A percentile compares a stretch with the other conserved stretches of the same genome.
phyloP scores from a whole-genome alignment of 768 basidiomycete genomes.

The Suillus bovinus region DNA sequence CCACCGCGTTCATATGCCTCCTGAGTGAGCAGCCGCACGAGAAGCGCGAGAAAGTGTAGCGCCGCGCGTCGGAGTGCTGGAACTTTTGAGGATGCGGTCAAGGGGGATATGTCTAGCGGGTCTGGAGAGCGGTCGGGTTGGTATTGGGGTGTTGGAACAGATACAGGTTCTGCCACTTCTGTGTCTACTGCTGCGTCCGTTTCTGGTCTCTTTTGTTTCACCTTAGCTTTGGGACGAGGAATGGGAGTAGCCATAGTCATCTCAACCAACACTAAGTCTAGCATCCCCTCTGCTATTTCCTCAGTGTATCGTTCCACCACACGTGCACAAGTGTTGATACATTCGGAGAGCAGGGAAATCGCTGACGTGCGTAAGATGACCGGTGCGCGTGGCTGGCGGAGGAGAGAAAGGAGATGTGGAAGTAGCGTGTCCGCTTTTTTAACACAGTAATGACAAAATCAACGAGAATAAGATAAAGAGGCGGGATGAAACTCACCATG shows the following conservation, averaged over 20 bases:
- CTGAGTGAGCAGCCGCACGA: conserved; percentile 62
- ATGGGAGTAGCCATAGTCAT: conserved; percentile 29
- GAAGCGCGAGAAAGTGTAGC: conserved; percentile 73
- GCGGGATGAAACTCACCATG: conserved; percentile 54
- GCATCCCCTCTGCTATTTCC: conserved; percentile 64
- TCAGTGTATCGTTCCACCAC: conserved; percentile 63
- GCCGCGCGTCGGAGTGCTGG: conserved; percentile 85
- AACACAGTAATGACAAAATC: conserved; percentile 5
- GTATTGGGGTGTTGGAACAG: conserved; percentile 39
- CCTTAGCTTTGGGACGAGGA: conserved; percentile 21
- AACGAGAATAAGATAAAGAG: background rate
- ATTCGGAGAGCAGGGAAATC: conserved; percentile 71
- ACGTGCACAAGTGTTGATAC: conserved; percentile 61
- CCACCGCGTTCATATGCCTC: conserved; percentile 43
- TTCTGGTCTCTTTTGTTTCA: conserved; percentile 7
- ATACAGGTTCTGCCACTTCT: conserved; percentile 53
- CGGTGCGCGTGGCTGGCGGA: conserved; percentile 63
- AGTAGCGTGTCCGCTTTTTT: conserved; percentile 65
- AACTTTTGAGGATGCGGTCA: conserved; percentile 51
- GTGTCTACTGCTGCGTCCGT: conserved; percentile 10
- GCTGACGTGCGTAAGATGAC: conserved; percentile 72
- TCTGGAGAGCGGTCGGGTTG: background rate
- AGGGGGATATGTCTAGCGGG: conserved; percentile 1
- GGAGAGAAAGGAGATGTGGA: conserved; percentile 65
- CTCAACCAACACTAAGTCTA: conserved; percentile 78